Percentiles rank a stretch among this genome's conserved stretches.
These are phyloP conservation scores for Pseudogymnoascus verrucosus DNA, from an alignment of 2,329 filamentous ascomycete species.

Conservation along the genomic window DNA sequence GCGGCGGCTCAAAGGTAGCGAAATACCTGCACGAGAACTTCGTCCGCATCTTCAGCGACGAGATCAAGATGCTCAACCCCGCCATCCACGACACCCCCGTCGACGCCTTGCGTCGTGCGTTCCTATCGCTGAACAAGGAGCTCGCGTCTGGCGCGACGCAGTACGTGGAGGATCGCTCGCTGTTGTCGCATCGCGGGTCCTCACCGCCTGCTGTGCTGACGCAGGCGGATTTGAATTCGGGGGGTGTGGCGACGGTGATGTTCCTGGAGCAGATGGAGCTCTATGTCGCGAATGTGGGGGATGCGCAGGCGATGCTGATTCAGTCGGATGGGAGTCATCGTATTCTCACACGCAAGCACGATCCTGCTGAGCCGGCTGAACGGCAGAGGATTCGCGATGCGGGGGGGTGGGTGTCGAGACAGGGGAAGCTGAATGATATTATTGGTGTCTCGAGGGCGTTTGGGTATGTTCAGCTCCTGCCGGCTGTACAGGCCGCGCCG, in stretches of 20 bases:
- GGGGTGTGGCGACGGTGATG: conserved; percentile 83
- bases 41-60: conserved; percentile 70
- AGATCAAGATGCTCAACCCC: conserved; percentile 65
- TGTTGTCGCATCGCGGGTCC: conserved; percentile 61
- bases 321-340: conserved; percentile 77
- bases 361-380: conserved; percentile 79
- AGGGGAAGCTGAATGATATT: conserved; percentile 85
- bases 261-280: conserved; percentile 87
- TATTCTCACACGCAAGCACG: conserved; percentile 83
- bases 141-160: conserved; percentile 78
- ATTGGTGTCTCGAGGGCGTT: conserved; percentile 91
- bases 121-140: conserved; percentile 87
- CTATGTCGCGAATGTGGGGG: conserved; percentile 90
- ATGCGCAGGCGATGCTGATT: conserved; percentile 92
- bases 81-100: conserved; percentile 64
- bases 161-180: conserved; percentile 64
- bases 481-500: conserved; percentile 84
- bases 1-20: conserved; percentile 87
- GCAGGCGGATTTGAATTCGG: conserved; percentile 82
- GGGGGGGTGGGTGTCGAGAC: conserved; percentile 90
- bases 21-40: conserved; percentile 97
- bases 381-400: conserved; percentile 86
- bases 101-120: conserved; percentile 80
- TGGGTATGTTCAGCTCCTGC: conserved; percentile 88
- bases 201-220: conserved; percentile 68